Conservation (phyloP, 495 filamentous ascomycete genomes). For the Hyaloscypha finlandica region DNA sequence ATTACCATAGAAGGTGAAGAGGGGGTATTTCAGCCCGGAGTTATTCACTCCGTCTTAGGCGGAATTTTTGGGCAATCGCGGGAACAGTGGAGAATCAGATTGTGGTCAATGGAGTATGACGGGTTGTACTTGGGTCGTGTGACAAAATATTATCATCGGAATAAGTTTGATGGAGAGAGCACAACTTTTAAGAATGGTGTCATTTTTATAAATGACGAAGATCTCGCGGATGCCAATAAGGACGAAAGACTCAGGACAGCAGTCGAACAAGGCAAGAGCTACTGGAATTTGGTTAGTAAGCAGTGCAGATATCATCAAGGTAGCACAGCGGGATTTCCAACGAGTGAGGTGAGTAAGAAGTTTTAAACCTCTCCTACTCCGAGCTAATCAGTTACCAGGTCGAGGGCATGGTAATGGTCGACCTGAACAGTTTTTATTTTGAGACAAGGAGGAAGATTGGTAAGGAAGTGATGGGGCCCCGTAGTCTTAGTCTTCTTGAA, state of each 20-base stretch:
- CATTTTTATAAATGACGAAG: not conserved
- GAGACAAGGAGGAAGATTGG: too few species aligned
- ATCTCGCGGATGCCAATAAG: not conserved
- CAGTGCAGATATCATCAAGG: slow-evolving; percentile 1
- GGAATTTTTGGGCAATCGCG: not conserved
- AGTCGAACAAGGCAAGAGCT: not conserved
- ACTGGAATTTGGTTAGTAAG: not conserved
- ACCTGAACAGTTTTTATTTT: too few species aligned
- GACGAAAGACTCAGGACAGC: not conserved
- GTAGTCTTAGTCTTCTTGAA: too few species aligned
- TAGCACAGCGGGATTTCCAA: not conserved
- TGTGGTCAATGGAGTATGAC: not conserved
- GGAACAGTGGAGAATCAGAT: not conserved
- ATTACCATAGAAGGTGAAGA: not conserved
- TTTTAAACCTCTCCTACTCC: too few species aligned
- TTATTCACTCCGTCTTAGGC: not conserved
- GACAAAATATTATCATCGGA: too few species aligned
- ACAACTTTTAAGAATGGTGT: not conserved
- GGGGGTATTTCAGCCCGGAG: not conserved
- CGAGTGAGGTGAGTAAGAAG: not conserved
- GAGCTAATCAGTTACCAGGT: not conserved
- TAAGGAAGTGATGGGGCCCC: too few species aligned
- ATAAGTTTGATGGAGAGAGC: not conserved
- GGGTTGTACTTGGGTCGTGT: not conserved
- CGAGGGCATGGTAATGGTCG: slow-evolving; percentile 4